A percentile compares a stretch with the other conserved stretches of the same genome.
phyloP scores from a whole-genome alignment of 148 eudicot genomes.

The Mesembryanthemum crystallinum region DNA sequence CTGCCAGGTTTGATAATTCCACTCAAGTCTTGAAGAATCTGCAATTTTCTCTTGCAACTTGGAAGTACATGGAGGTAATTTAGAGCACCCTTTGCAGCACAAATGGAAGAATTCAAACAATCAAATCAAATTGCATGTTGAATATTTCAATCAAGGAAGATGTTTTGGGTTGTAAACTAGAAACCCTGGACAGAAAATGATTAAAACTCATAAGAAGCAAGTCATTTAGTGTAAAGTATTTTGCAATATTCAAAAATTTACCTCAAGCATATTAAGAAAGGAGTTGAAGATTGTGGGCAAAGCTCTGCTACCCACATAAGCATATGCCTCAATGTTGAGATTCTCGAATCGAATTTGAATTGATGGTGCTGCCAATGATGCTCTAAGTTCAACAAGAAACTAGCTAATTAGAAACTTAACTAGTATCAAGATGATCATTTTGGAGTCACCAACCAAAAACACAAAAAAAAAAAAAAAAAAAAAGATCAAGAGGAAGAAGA shows the following conservation, averaged over 20 bases:
- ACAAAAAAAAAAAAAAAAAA: background rate
- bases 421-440: background rate
- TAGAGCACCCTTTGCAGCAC: slow-evolving; percentile 42
- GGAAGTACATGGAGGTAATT: slow-evolving; percentile 54
- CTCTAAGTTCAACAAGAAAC: slow-evolving; percentile 17
- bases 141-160: too few species aligned
- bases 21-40: slow-evolving; percentile 63
- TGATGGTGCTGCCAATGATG: slow-evolving; percentile 36
- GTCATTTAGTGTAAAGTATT: background rate
- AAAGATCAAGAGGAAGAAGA: too few species aligned
- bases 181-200: background rate
- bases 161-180: background rate
- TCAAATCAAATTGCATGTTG: background rate
- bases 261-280: slow-evolving; percentile 56
- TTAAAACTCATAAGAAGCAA: background rate
- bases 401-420: background rate
- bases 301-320: slow-evolving; percentile 61
- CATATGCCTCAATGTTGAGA: slow-evolving; percentile 60
- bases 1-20: slow-evolving; percentile 90
- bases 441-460: too few species aligned
- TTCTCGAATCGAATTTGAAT: slow-evolving; percentile 74
- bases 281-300: slow-evolving; percentile 69
- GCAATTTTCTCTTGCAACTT: slow-evolving; percentile 45
- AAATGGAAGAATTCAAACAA: background rate
- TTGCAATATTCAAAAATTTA: slow-evolving; percentile 14